phyloP scores from a whole-genome alignment of 2,329 filamentous ascomycete genomes.

The Aureobasidium pullulans region DNA sequence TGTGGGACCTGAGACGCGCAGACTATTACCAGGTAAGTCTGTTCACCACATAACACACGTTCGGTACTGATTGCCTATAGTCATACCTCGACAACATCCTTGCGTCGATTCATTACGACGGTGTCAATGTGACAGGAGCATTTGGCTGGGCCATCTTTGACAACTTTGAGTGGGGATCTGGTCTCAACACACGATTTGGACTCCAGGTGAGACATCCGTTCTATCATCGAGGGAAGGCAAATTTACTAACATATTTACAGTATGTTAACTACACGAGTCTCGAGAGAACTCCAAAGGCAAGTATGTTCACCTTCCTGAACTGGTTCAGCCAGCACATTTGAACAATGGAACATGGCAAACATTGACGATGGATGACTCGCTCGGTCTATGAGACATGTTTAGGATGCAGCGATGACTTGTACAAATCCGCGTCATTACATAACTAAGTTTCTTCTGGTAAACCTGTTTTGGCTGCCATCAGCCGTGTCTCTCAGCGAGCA shows the following conservation, averaged over 20 bases:
- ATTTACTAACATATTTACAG: conserved; percentile 16
- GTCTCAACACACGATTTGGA: conserved; percentile 29
- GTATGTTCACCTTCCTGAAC: conserved; percentile 31
- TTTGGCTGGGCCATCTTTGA: conserved; percentile 31
- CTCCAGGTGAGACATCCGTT: conserved; percentile 22
- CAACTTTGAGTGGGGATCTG: conserved; percentile 31
- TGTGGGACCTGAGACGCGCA: conserved; percentile 22
- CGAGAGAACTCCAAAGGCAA: conserved; percentile 31
- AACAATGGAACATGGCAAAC: no score
- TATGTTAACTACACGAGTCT: conserved; percentile 31
- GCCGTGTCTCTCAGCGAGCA: not conserved
- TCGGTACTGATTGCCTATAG: conserved; percentile 28
- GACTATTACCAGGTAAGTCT: conserved; percentile 24
- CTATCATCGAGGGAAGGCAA: conserved; percentile 28
- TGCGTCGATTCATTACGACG: conserved; percentile 26
- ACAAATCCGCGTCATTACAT: no score
- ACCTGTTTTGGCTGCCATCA: no score
- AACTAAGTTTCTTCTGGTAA: no score
- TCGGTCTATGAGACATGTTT: no score
- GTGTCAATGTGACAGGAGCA: conserved; percentile 28
- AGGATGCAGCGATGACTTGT: no score
- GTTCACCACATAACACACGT: conserved; percentile 26
- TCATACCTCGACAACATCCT: conserved; percentile 29
- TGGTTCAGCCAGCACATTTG: conserved; percentile 24
- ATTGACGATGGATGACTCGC: no score